These are phyloP conservation scores for Vickermania ingenoplastis DNA, from an alignment of 208 protist species.

Conservation along the genomic window DNA sequence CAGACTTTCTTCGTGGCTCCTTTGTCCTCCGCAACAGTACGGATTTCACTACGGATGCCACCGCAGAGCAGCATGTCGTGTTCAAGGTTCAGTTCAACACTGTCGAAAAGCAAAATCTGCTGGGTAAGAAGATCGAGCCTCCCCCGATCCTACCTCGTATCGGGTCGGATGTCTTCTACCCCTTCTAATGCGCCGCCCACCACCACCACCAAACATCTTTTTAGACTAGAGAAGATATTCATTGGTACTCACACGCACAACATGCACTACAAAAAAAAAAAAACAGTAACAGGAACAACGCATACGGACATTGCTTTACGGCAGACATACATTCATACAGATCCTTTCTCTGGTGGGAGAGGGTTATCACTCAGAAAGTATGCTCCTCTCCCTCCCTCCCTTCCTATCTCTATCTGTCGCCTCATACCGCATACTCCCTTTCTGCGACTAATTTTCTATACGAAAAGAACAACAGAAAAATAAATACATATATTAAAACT, in stretches of 20 bases:
- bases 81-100: constrained; percentile 47
- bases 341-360: constrained; percentile 11
- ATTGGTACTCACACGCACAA: not conserved
- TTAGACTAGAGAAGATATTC: not conserved
- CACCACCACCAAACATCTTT: not conserved
- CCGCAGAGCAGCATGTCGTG: constrained; percentile 21
- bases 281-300: too few relatives aligned
- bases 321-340: not conserved
- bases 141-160: constrained; percentile 53
- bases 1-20: constrained; percentile 27
- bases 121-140: constrained; percentile 32
- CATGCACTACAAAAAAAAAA: too few relatives aligned
- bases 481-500: too few relatives aligned
- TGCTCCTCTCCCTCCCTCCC: too few relatives aligned
- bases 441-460: too few relatives aligned
- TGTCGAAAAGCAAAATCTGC: constrained; percentile 28
- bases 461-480: too few relatives aligned
- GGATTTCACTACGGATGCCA: constrained; percentile 23
- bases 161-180: constrained; percentile 68
- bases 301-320: too few relatives aligned
- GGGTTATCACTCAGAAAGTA: too few relatives aligned
- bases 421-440: too few relatives aligned
- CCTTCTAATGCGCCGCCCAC: constrained; percentile 20
- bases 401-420: too few relatives aligned
- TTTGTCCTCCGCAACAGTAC: constrained; percentile 47